A percentile compares a stretch with the other conserved stretches of the same genome.
Evolutionary conservation across 2,329 filamentous ascomycete species (phyloP).

Genomic region (Colletotrichum paranaense): DNA sequence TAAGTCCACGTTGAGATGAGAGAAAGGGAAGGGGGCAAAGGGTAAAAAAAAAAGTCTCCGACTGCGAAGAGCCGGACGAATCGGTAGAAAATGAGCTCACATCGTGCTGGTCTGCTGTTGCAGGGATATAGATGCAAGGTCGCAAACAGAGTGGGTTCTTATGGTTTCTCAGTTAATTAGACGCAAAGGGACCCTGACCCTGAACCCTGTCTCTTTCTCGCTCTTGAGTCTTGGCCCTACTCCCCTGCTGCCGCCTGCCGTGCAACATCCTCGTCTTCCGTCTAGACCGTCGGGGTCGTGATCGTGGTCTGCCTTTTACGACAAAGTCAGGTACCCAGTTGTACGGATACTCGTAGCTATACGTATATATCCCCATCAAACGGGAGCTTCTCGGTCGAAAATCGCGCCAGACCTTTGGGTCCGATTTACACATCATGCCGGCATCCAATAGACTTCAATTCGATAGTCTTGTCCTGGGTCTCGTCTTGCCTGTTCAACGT

Average conservation of each 20-base stretch:
- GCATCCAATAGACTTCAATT: not conserved
- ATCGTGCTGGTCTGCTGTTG: not conserved
- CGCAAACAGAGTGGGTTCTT: constrained; percentile 26
- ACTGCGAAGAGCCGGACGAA: constrained; percentile 28
- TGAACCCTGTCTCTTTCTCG: not conserved
- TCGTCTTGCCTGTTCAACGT: not conserved
- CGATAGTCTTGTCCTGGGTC: not conserved
- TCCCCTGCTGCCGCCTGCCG: not conserved
- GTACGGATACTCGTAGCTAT: not conserved
- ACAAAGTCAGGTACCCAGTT: not conserved
- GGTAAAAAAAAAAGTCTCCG: constrained; percentile 5
- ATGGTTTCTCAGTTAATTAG: constrained; percentile 32
- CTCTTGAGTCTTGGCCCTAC: not conserved
- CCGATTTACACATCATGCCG: not conserved
- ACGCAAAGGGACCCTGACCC: constrained; percentile 14
- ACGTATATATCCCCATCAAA: not conserved
- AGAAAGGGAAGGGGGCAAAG: constrained; percentile 1
- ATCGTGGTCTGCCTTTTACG: not conserved
- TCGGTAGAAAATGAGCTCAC: constrained; percentile 29
- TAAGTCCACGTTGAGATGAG: not conserved
- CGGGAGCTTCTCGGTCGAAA: not conserved
- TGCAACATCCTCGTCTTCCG: not conserved
- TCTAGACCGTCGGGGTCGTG: not conserved
- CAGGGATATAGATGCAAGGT: constrained; percentile 21
- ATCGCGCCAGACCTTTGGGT: not conserved